Conservation (phyloP, 345 rosid genomes). For the Rubroshorea leprosula region DNA sequence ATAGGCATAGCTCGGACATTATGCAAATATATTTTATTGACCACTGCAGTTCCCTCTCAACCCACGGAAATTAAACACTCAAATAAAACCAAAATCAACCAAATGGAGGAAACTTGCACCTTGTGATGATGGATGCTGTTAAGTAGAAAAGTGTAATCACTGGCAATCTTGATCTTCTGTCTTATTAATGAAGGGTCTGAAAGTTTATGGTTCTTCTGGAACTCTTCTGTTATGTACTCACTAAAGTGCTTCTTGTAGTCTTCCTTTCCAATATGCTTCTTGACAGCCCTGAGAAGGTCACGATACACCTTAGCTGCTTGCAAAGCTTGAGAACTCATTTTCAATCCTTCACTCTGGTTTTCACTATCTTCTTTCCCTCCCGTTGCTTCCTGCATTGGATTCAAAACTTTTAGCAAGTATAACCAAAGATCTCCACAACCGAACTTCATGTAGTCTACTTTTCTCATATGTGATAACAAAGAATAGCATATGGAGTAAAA, state of each 20-base stretch:
- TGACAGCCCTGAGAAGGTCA: slow-evolving; percentile 61
- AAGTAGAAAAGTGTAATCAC: slow-evolving; percentile 55
- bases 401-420: neutral
- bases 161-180: slow-evolving; percentile 54
- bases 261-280: slow-evolving; percentile 69
- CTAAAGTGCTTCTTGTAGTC: slow-evolving; percentile 60
- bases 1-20: neutral
- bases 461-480: neutral
- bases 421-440: no score
- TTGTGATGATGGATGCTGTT: slow-evolving; percentile 80
- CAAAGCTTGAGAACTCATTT: slow-evolving; percentile 44
- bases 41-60: neutral
- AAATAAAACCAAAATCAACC: neutral
- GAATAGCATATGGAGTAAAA: neutral
- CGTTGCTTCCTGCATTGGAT: neutral
- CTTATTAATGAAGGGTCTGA: slow-evolving; percentile 20
- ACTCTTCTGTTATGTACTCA: slow-evolving; percentile 53
- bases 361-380: neutral
- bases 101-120: slow-evolving; percentile 30
- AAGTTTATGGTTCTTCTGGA: slow-evolving; percentile 36
- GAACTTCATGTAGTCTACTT: no score
- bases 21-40: neutral
- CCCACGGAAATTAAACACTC: neutral
- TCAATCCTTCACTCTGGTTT: slow-evolving; percentile 4
- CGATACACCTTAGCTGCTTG: slow-evolving; percentile 54